phyloP scores from a whole-genome alignment of 768 basidiomycete species.

The Auriscalpium orientale region DNA sequence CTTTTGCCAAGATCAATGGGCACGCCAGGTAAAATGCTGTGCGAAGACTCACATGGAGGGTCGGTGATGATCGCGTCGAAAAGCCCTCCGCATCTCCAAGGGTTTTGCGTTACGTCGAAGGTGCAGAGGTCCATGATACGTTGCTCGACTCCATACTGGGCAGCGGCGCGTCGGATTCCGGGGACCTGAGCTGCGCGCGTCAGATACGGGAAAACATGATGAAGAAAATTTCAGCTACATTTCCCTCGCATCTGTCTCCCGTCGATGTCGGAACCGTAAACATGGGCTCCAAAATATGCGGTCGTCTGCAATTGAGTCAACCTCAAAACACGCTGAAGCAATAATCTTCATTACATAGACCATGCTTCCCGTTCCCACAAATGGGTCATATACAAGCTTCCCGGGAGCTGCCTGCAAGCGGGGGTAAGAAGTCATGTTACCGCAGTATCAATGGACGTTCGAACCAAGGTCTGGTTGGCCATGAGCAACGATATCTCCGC shows the following conservation, averaged over 20 bases:
- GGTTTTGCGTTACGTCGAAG: conserved; percentile 87
- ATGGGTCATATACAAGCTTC: conserved; percentile 91
- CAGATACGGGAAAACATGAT: background rate
- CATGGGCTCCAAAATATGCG: conserved; percentile 80
- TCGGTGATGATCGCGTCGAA: conserved; percentile 95
- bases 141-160: conserved; percentile 71
- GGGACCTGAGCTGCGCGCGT: conserved; percentile 33
- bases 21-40: background rate
- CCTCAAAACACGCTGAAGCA: background rate
- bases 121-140: conserved; percentile 80
- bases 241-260: conserved; percentile 96
- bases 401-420: conserved; percentile 68
- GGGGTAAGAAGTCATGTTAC: background rate
- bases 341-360: conserved; percentile 52
- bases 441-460: conserved; percentile 5
- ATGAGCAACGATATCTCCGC: conserved; percentile 91
- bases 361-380: conserved; percentile 90
- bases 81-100: conserved; percentile 81
- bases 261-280: conserved; percentile 94
- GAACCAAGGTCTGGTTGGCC: conserved; percentile 90
- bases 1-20: conserved; percentile 30
- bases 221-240: conserved; percentile 35
- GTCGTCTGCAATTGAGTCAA: conserved; percentile 45
- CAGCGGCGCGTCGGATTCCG: conserved; percentile 74
- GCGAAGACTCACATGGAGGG: conserved; percentile 68